Conservation (phyloP, 352 stramenopile genomes). For the Phytophthora litchii region DNA sequence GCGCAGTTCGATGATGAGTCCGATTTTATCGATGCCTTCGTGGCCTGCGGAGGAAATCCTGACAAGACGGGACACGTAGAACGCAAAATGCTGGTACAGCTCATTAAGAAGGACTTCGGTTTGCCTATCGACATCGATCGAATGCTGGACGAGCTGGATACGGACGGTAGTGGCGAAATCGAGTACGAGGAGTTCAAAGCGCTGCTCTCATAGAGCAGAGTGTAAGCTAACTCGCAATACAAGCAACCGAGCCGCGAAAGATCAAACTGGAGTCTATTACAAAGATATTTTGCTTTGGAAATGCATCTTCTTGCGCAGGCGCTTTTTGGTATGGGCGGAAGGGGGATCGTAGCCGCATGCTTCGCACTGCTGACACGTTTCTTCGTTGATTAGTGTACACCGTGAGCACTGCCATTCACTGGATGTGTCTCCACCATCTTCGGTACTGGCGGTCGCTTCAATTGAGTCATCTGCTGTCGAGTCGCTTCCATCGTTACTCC, state of each 20-base stretch:
- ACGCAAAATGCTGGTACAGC: slow-evolving; percentile 87
- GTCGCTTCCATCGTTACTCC: slow-evolving; percentile 35
- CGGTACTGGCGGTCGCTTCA: slow-evolving; percentile 12
- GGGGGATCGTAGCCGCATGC: slow-evolving; percentile 65
- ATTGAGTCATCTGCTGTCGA: slow-evolving; percentile 26
- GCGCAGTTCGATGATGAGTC: slow-evolving; percentile 96
- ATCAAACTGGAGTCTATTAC: slow-evolving; percentile 42
- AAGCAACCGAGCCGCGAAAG: neutral
- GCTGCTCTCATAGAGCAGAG: slow-evolving; percentile 71
- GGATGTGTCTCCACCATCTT: slow-evolving; percentile 26
- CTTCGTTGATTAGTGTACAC: slow-evolving; percentile 83
- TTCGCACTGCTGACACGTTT: slow-evolving; percentile 54
- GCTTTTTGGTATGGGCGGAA: slow-evolving; percentile 51
- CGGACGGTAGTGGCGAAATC: slow-evolving; percentile 93
- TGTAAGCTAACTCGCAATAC: neutral
- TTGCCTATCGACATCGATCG: slow-evolving; percentile 97
- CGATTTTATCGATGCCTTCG: slow-evolving; percentile 97
- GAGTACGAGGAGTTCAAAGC: slow-evolving; percentile 97
- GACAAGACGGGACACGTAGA: slow-evolving; percentile 95
- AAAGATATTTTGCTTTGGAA: slow-evolving; percentile 84
- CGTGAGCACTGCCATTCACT: slow-evolving; percentile 74
- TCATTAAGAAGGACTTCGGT: slow-evolving; percentile 97
- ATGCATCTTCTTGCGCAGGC: slow-evolving; percentile 70
- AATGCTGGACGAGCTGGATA: slow-evolving; percentile 96
- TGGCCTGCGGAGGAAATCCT: slow-evolving; percentile 91